Base-by-base conservation (phyloP, 2,329 filamentous ascomycete species). In the Colletotrichum sansevieriae region DNA sequence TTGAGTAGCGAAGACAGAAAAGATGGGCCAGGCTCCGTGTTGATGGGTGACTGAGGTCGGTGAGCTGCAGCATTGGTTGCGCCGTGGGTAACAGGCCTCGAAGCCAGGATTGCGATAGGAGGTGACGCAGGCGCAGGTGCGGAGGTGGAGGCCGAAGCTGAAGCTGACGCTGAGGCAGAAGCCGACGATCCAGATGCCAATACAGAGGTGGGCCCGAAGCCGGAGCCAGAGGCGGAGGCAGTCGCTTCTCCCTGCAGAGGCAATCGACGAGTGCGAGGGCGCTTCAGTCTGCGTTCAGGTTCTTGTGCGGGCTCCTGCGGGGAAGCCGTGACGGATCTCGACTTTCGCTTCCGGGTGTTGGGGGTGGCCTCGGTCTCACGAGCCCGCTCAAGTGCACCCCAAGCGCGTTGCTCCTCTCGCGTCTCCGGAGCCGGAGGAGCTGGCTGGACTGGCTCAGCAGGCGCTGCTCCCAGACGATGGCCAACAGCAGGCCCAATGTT, bases 371-470 rank as follows among this genome's bases (percentile, higher is more conserved):
- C 87, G 18, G 88, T 86, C 70, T 95, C 91, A 71, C 93, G 88
- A 49, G 93, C 94, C 77, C 91, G 92, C 73, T 98, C 95, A 71
- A 98, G 91, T 20, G 92, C 94, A 71, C 94, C 93, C 96, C 95
- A 98, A 4, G 95, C 94, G 66, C 90, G 87, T 62, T 91, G 85
- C 78, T 97, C 94, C 73, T 97, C 94, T 47, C 90, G 83, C 8
- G 91, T 92, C 78, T 97, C 92, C 43, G 89, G 80, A 15, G 81
- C 77, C 0, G 81, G 88, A 29, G 58, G 58, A 43, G 58, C 33
- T 35, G 49, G 63, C 18, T 51, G 47, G 15, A 41, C 43, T 13
- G 63, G 55, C 29, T 65, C 55, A 3, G 65, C 44, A 47, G 78
- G 82, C 75, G 76, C 81, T 75, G 85, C 82, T 66, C 89, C 86